phyloP scores from a whole-genome alignment of 441 rosid genomes.

The Biscutella laevigata region DNA sequence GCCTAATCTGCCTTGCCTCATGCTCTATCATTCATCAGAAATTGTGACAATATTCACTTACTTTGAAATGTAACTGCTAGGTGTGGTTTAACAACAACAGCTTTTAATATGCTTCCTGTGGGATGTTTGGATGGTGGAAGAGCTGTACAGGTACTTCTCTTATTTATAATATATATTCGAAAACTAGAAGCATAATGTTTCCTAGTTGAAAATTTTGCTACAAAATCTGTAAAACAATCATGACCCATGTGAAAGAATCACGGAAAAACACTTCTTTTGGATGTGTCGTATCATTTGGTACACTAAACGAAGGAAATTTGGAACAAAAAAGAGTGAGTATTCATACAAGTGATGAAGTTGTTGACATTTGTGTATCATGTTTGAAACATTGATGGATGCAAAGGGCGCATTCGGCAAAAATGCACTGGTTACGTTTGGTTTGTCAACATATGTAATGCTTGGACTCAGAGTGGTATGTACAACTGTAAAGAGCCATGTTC shows the following conservation, averaged over 20 bases:
- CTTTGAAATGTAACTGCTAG: slow-evolving; percentile 28
- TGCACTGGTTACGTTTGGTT: slow-evolving; percentile 61
- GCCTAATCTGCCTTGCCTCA: slow-evolving; percentile 17
- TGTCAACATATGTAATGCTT: slow-evolving; percentile 73
- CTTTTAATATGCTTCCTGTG: slow-evolving; percentile 95
- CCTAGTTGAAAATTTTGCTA: neutral
- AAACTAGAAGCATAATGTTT: neutral
- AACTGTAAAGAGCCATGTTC: neutral
- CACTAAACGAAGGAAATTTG: neutral
- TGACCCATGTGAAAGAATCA: neutral
- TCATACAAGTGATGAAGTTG: neutral
- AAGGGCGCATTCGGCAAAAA: slow-evolving; percentile 90
- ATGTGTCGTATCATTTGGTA: neutral
- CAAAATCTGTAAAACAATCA: neutral
- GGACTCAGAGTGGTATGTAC: slow-evolving; percentile 84
- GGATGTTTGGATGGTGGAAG: slow-evolving; percentile 97
- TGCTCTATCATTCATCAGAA: neutral
- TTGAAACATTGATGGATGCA: slow-evolving; percentile 17
- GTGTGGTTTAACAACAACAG: slow-evolving; percentile 94
- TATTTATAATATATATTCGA: neutral
- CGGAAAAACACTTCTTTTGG: neutral
- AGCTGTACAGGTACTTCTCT: slow-evolving; percentile 63
- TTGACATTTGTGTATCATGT: neutral
- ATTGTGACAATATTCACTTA: slow-evolving; percentile 15
- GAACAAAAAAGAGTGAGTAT: neutral